phyloP scores from a whole-genome alignment of 768 basidiomycete species.

The Russula olivacea region DNA sequence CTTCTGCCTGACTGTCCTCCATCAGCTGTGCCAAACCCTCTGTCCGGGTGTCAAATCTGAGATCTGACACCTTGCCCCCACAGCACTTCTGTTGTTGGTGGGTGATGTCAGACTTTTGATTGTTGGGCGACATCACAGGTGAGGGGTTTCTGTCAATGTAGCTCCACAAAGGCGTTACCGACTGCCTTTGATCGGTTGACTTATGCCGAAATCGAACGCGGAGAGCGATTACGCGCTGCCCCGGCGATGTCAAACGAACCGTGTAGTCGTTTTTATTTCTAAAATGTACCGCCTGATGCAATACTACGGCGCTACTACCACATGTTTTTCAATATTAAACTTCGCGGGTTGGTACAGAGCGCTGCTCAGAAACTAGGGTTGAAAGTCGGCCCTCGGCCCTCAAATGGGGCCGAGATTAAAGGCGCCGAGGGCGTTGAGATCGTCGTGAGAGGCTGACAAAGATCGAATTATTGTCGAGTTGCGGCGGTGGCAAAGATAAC shows the following conservation, averaged over 20 bases:
- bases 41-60: neutral
- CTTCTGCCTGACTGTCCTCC: neutral
- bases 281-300: conserved; percentile 36
- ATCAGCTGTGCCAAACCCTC: neutral
- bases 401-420: conserved; percentile 10
- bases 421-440: conserved; percentile 51
- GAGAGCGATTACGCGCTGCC: no score
- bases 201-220: no score
- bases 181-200: no score
- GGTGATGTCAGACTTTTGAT: no score
- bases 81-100: no score
- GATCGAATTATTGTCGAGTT: conserved; percentile 88
- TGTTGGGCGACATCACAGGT: no score
- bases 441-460: conserved; percentile 74
- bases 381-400: conserved; percentile 38
- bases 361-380: conserved; percentile 60
- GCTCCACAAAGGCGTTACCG: no score
- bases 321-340: conserved; percentile 83
- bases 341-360: conserved; percentile 50
- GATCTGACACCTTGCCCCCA: no score
- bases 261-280: no score
- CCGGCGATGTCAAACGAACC: no score
- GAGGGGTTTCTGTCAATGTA: no score
- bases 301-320: conserved; percentile 96
- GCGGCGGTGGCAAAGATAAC: conserved; percentile 45